Evolutionary conservation across 192 early-diverging fungal species (phyloP).

Genomic region (Linnemannia schmuckeri): DNA sequence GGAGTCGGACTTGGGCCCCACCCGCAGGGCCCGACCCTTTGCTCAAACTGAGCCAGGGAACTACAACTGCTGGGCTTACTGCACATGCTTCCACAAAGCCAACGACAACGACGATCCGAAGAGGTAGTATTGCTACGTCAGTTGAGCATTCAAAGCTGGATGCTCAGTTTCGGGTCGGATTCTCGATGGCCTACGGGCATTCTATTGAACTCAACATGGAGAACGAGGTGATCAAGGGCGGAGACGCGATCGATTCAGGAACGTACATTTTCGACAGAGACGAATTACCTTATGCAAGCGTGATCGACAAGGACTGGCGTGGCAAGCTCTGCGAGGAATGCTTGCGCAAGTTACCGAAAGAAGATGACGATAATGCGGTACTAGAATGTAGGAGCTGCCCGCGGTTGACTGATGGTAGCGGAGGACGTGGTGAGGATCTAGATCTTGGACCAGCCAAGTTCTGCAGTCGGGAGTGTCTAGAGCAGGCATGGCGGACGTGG

Average conservation of each 20-base stretch:
- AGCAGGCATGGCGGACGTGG: constrained; percentile 37
- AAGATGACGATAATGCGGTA: not conserved
- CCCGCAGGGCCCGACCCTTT: not conserved
- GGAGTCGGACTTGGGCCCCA: not conserved
- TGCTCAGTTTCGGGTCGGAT: constrained; percentile 30
- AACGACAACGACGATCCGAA: not conserved
- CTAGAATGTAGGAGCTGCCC: not conserved
- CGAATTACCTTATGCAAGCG: constrained; percentile 44
- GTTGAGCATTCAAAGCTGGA: constrained; percentile 3
- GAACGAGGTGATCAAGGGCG: not conserved
- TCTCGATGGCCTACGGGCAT: constrained; percentile 34
- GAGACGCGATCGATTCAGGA: constrained; percentile 30
- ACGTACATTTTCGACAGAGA: constrained; percentile 28
- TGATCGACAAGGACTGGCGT: constrained; percentile 32
- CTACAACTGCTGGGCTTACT: not conserved
- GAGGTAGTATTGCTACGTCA: not conserved
- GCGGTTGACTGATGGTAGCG: not conserved
- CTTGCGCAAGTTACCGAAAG: constrained; percentile 4
- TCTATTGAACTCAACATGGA: constrained; percentile 22
- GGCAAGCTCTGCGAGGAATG: constrained; percentile 48
- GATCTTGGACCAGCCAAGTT: constrained; percentile 17
- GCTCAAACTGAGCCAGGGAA: not conserved
- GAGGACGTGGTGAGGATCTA: not conserved
- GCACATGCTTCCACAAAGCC: not conserved
- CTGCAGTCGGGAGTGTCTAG: constrained; percentile 27